A percentile compares a stretch with the other conserved stretches of the same genome.
These are phyloP conservation scores for Fraxinus pennsylvanica DNA, from an alignment of 257 asterid species.

Conservation along the genomic window DNA sequence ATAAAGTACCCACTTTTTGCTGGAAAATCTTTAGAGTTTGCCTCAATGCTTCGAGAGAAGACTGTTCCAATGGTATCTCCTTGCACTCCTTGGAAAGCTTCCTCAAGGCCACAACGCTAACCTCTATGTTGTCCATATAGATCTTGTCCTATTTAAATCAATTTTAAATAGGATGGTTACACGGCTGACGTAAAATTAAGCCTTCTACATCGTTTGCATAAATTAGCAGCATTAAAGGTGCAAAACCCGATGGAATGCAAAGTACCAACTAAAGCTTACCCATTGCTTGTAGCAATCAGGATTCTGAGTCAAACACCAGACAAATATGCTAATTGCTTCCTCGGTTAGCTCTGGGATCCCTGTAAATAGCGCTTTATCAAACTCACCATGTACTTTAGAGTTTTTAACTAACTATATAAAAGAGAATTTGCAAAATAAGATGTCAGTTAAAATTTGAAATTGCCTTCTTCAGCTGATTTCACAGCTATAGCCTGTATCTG, in stretches of 20 bases:
- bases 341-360: slow-evolving; percentile 64
- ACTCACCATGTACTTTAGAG: background rate
- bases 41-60: slow-evolving; percentile 52
- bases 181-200: background rate
- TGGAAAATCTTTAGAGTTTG: slow-evolving; percentile 63
- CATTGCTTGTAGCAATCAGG: slow-evolving; percentile 79
- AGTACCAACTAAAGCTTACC: slow-evolving; percentile 46
- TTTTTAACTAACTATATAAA: background rate
- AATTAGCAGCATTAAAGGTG: background rate
- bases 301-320: slow-evolving; percentile 77
- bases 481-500: slow-evolving; percentile 56
- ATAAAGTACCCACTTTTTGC: slow-evolving; percentile 47
- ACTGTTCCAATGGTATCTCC: slow-evolving; percentile 46
- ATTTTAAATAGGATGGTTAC: background rate
- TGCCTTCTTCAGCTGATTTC: slow-evolving; percentile 72
- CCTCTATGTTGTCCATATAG: slow-evolving; percentile 60
- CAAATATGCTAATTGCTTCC: slow-evolving; percentile 65
- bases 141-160: slow-evolving; percentile 53
- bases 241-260: background rate
- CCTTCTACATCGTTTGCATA: background rate
- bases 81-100: slow-evolving; percentile 63
- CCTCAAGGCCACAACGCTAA: slow-evolving; percentile 57
- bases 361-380: slow-evolving; percentile 34
- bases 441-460: slow-evolving; percentile 5
- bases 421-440: background rate